Base-by-base conservation (phyloP, 2,329 filamentous ascomycete genomes). In the Cyclaneusma minus region DNA sequence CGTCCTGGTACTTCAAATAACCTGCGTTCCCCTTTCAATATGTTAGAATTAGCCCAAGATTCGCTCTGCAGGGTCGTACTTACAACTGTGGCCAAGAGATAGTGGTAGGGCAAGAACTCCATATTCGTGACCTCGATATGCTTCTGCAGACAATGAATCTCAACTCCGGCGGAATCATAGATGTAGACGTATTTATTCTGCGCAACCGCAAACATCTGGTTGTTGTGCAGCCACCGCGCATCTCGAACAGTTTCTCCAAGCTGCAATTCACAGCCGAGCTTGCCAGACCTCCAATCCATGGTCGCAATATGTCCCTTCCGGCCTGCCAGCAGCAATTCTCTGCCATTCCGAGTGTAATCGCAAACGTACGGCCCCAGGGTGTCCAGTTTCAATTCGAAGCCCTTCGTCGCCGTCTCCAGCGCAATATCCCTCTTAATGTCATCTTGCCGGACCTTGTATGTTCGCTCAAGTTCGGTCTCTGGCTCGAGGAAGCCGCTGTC, bases 181-280 rank as follows among this genome's bases (percentile, higher is more conserved):
- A 98, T 94, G 56, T 93, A 98, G 36, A 89, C 81, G 40, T 89
- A 78, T 54, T 87, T 89, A 62, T 93, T 94, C 55, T 98, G 87
- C 22, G 89, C 84, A 8, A 93, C 83, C 1, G 87, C 87, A 54
- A 95, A 94, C 54, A 72, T 79, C 40, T 93, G 83, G 50, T 89
- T 85, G 49, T 93, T 93, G 55, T 94, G 84, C 42, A 95, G 62
- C 80, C 84, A 98, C 46, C 75, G 77, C 14, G 78, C 77, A 53
- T 94, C 87, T 27, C 87, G 65, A 8, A 95, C 66, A 1, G 84
- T 95, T 59, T 98, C 89, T 26, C 75, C 72, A 35, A 98, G 62
- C 48, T 98, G 83, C 35, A 95, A 45, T 50, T 98, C 89, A 48
- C 84, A 94, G 5, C 81, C 82, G 32, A 94, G 58, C 51, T 85